A percentile compares a stretch with the other conserved stretches of the same genome.
Conservation (phyloP, 2,329 filamentous ascomycete species). For the Fusarium staphyleae region DNA sequence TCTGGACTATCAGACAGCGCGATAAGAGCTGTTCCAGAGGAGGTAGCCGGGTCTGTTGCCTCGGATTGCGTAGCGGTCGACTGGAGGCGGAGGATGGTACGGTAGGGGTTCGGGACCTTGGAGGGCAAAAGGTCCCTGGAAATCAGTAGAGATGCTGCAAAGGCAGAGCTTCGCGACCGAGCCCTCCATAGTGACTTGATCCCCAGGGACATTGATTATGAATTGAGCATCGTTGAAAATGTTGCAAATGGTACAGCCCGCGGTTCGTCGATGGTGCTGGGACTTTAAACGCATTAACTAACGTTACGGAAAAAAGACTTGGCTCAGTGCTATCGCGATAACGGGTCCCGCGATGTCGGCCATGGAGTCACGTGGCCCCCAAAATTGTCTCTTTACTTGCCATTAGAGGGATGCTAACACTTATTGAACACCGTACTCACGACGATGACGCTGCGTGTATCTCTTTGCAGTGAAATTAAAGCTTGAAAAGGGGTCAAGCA, state of each 20-base stretch:
- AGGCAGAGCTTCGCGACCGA: slow-evolving; percentile 45
- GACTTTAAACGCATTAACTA: slow-evolving; percentile 4
- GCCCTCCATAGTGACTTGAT: slow-evolving; percentile 54
- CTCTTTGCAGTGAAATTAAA: background rate
- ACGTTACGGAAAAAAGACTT: slow-evolving; percentile 32
- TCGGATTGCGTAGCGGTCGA: slow-evolving; percentile 27
- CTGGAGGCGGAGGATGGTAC: slow-evolving; percentile 22
- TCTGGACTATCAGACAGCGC: background rate
- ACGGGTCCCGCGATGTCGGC: slow-evolving; percentile 18
- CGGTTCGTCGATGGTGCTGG: slow-evolving; percentile 19
- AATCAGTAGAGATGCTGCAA: slow-evolving; percentile 33
- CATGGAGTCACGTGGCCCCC: slow-evolving; percentile 23
- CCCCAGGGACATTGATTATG: slow-evolving; percentile 57
- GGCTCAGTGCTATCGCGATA: slow-evolving; percentile 35
- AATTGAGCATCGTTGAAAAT: slow-evolving; percentile 45
- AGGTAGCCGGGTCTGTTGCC: background rate
- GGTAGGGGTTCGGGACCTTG: slow-evolving; percentile 22
- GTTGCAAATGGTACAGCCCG: slow-evolving; percentile 12
- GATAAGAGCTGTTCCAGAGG: slow-evolving; percentile 10
- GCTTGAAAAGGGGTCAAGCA: background rate
- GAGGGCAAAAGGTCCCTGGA: slow-evolving; percentile 32
- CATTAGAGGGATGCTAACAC: too few species aligned
- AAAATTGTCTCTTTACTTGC: background rate
- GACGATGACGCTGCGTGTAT: background rate
- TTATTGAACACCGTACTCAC: background rate